Evolutionary conservation across 192 early-diverging fungal species (phyloP).

Genomic region (Podila clonocystis): DNA sequence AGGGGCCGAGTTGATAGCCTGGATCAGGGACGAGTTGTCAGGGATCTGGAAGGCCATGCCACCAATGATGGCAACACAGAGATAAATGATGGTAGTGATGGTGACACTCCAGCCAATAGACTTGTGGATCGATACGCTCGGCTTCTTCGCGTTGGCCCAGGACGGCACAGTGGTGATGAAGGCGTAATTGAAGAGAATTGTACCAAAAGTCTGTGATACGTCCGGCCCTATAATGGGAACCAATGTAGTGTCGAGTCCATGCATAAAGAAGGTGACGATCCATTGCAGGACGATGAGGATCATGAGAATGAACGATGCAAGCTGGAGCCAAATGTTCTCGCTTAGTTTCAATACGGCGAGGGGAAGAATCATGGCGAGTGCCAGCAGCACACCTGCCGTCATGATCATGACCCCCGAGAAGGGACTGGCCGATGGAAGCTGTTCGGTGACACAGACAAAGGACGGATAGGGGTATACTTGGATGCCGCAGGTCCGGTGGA

Average conservation of each 20-base stretch:
- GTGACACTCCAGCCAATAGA: constrained; percentile 62
- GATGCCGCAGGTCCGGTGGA: constrained; percentile 74
- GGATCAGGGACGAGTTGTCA: constrained; percentile 51
- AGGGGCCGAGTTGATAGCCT: constrained; percentile 36
- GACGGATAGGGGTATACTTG: constrained; percentile 63
- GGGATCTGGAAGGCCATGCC: constrained; percentile 60
- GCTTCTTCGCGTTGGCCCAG: constrained; percentile 71
- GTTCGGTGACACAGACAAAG: constrained; percentile 63
- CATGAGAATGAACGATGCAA: constrained; percentile 67
- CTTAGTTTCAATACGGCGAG: constrained; percentile 68
- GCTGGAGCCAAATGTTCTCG: constrained; percentile 76
- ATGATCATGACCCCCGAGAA: constrained; percentile 69
- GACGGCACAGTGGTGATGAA: constrained; percentile 75
- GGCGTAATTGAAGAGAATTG: constrained; percentile 77
- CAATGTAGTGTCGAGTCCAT: constrained; percentile 54
- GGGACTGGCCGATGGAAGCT: constrained; percentile 56
- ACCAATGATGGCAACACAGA: constrained; percentile 59
- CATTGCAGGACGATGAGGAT: constrained; percentile 64
- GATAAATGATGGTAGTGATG: constrained; percentile 65
- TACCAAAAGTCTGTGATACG: constrained; percentile 64
- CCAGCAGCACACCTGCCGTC: constrained; percentile 67
- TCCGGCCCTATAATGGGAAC: constrained; percentile 66
- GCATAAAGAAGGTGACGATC: constrained; percentile 63
- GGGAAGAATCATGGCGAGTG: constrained; percentile 63
- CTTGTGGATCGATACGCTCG: constrained; percentile 67